A percentile compares a stretch with the other conserved stretches of the same genome.
Evolutionary conservation across 768 basidiomycete genomes (phyloP).

Genomic region (Kondoa subrosea): DNA sequence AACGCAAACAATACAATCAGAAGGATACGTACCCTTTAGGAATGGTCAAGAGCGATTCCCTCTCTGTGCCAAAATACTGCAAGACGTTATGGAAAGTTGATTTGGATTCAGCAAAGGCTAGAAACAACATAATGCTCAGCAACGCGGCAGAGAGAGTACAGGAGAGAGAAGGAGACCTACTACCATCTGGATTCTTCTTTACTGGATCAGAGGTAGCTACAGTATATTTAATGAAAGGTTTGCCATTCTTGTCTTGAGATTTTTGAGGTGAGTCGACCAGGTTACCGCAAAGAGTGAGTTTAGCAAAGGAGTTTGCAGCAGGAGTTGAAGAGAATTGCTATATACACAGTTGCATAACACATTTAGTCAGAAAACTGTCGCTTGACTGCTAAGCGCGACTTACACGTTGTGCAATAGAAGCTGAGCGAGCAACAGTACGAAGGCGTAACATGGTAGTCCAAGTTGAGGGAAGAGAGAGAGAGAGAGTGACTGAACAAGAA

Average conservation of each 20-base stretch:
- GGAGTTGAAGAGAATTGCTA: background rate
- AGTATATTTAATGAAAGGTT: conserved; percentile 66
- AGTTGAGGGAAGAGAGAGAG: too few species aligned
- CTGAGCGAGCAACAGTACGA: too few species aligned
- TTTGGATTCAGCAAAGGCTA: background rate
- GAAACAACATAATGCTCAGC: background rate
- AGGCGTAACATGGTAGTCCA: too few species aligned
- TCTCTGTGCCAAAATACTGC: background rate
- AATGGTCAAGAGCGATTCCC: background rate
- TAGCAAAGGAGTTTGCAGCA: conserved; percentile 38
- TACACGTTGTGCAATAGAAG: too few species aligned
- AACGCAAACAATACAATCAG: background rate
- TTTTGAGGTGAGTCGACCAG: conserved; percentile 55
- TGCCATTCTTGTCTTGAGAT: conserved; percentile 51
- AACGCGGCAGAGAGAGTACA: background rate
- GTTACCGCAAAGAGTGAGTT: conserved; percentile 59
- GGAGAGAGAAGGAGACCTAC: conserved; percentile 11
- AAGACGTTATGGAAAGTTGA: conserved; percentile 6
- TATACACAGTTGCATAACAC: too few species aligned
- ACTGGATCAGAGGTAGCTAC: conserved; percentile 49
- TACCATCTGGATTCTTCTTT: conserved; percentile 17
- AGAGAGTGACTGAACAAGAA: too few species aligned
- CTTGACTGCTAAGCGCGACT: too few species aligned
- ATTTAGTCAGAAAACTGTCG: too few species aligned
- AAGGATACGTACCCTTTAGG: background rate